Conservation (phyloP, 1,139 yeast genomes). For the Hansenula lynferdii region DNA sequence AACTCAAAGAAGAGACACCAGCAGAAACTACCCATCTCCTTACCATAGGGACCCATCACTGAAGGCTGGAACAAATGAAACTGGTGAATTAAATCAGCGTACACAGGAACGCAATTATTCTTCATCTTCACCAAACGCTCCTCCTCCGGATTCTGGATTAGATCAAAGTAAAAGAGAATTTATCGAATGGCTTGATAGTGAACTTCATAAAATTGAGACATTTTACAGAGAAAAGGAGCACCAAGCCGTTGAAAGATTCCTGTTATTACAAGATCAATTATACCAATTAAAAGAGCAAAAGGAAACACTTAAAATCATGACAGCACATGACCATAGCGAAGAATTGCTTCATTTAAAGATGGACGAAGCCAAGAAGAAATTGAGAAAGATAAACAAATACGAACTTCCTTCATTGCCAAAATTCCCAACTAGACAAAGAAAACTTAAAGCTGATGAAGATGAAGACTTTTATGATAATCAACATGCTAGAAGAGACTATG, state of each 20-base stretch:
- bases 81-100: no score
- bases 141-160: conserved; percentile 10
- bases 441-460: conserved; percentile 16
- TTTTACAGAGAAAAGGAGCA: conserved; percentile 60
- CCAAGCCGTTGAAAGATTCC: conserved; percentile 54
- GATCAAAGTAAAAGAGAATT: conserved; percentile 41
- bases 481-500: conserved; percentile 30
- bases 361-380: conserved; percentile 11
- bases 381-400: conserved; percentile 23
- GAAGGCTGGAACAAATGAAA: no score
- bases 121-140: no score
- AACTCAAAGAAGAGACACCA: neutral
- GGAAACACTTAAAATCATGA: conserved; percentile 11
- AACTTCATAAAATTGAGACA: conserved; percentile 52
- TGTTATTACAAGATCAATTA: conserved; percentile 64
- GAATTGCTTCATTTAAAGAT: conserved; percentile 11
- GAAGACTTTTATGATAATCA: conserved; percentile 12
- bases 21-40: conserved; percentile 2
- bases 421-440: conserved; percentile 30
- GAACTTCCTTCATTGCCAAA: conserved; percentile 60
- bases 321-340: conserved; percentile 9
- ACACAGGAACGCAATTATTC: no score
- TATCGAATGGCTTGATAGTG: conserved; percentile 53
- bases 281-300: conserved; percentile 58
- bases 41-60: conserved; percentile 1